These are phyloP conservation scores for Cyclotella baltica DNA, from an alignment of 108 stramenopile species.

Conservation along the genomic window DNA sequence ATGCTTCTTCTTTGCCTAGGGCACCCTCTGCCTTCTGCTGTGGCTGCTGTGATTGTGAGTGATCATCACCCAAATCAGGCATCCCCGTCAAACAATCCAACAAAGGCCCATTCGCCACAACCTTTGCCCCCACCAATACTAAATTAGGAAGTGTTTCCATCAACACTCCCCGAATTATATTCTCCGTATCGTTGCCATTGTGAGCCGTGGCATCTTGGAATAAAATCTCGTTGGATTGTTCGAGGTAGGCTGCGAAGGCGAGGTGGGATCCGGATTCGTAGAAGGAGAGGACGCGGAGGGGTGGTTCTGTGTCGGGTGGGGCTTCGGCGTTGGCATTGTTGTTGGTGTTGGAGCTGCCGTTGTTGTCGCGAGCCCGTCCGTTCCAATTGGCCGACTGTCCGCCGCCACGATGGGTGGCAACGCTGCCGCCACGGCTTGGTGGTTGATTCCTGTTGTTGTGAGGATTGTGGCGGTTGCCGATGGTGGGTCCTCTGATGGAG, in stretches of 20 bases:
- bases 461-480: conserved; percentile 16
- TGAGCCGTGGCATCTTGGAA: conserved; percentile 57
- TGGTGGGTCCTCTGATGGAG: background rate
- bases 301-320: conserved; percentile 57
- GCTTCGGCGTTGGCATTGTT: background rate
- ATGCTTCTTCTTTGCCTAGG: background rate
- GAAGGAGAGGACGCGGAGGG: conserved; percentile 65
- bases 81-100: conserved; percentile 55
- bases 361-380: background rate
- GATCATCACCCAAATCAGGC: conserved; percentile 25
- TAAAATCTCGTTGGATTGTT: conserved; percentile 77
- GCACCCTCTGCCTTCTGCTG: background rate
- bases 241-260: conserved; percentile 82
- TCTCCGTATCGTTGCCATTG: conserved; percentile 60
- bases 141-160: conserved; percentile 65
- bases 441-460: background rate
- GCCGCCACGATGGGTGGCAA: background rate
- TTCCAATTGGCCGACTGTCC: too few species aligned
- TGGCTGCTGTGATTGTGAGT: background rate
- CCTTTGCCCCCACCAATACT: conserved; percentile 63
- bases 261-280: conserved; percentile 69
- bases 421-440: background rate
- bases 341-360: background rate
- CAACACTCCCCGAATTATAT: conserved; percentile 62
- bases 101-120: conserved; percentile 52